Percentiles rank a stretch among this genome's conserved stretches.
Evolutionary conservation across 192 early-diverging fungal species (phyloP).

Genomic region (Mortierella alpina): DNA sequence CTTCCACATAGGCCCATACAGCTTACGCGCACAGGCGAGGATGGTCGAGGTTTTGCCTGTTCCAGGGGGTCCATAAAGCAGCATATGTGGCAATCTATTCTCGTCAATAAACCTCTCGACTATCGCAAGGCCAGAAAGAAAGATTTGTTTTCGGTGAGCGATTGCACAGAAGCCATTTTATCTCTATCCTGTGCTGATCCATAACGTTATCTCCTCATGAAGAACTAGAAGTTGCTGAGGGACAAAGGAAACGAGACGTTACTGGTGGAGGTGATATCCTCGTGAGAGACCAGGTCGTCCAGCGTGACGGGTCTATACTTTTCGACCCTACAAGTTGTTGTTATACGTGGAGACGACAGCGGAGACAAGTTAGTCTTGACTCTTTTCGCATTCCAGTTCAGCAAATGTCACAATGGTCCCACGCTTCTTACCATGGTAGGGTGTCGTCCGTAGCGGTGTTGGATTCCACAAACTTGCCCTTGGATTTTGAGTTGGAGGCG

Average conservation of each 20-base stretch:
- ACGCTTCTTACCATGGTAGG: conserved; percentile 41
- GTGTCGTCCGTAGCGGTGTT: conserved; percentile 29
- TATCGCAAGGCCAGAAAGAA: conserved; percentile 15
- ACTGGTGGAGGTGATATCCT: conserved; percentile 93
- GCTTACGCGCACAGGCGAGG: conserved; percentile 88
- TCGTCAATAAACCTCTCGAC: conserved; percentile 92
- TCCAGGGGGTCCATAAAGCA: conserved; percentile 98
- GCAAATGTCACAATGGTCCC: background rate
- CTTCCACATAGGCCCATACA: conserved; percentile 86
- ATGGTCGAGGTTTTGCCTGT: conserved; percentile 98
- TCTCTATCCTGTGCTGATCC: background rate
- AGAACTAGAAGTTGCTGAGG: background rate
- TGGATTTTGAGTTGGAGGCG: conserved; percentile 19
- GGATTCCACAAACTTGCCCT: conserved; percentile 26
- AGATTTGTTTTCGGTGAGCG: background rate
- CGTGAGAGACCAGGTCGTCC: conserved; percentile 93
- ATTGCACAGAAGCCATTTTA: background rate
- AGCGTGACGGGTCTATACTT: conserved; percentile 93
- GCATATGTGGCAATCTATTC: conserved; percentile 91
- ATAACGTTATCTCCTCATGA: background rate
- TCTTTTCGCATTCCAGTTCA: conserved; percentile 3
- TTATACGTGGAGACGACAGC: background rate
- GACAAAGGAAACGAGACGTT: background rate
- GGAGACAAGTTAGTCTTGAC: background rate
- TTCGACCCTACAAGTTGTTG: conserved; percentile 80